Evolutionary conservation across 768 basidiomycete species (phyloP).

Genomic region (Russula abietina): DNA sequence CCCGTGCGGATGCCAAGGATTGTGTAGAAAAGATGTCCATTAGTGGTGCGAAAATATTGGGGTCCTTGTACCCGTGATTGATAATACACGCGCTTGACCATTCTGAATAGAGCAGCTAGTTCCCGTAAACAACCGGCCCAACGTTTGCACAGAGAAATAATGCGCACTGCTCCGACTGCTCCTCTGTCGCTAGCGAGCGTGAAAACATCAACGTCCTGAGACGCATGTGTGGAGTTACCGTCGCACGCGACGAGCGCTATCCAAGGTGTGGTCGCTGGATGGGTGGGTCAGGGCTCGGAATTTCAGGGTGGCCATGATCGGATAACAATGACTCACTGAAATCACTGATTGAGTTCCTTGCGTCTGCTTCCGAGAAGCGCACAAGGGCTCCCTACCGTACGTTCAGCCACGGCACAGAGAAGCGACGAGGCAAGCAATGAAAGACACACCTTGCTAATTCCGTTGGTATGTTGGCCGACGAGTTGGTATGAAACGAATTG

Average conservation of each 20-base stretch:
- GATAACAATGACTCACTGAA: constrained; percentile 38
- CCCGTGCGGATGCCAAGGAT: constrained; percentile 49
- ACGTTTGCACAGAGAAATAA: not conserved
- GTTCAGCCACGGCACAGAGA: not conserved
- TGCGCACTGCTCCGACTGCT: constrained; percentile 67
- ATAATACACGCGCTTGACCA: constrained; percentile 69
- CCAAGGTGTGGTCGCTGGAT: constrained; percentile 72
- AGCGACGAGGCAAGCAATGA: not conserved
- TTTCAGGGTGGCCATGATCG: not conserved
- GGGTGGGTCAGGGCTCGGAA: not conserved
- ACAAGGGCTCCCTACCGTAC: constrained; percentile 65
- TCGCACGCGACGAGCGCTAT: constrained; percentile 87
- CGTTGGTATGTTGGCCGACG: constrained; percentile 43
- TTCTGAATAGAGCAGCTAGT: constrained; percentile 71
- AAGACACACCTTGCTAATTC: constrained; percentile 49
- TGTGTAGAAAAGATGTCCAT: constrained; percentile 77
- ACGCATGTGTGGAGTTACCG: constrained; percentile 59
- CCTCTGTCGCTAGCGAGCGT: constrained; percentile 73
- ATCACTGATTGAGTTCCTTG: constrained; percentile 35
- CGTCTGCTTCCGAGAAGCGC: constrained; percentile 64
- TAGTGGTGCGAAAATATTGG: constrained; percentile 57
- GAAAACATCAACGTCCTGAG: constrained; percentile 65
- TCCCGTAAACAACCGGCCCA: not conserved
- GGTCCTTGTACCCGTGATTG: constrained; percentile 62
- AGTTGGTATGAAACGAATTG: constrained; percentile 58